phyloP scores from a whole-genome alignment of 352 stramenopile genomes.

The Globisporangium polare region DNA sequence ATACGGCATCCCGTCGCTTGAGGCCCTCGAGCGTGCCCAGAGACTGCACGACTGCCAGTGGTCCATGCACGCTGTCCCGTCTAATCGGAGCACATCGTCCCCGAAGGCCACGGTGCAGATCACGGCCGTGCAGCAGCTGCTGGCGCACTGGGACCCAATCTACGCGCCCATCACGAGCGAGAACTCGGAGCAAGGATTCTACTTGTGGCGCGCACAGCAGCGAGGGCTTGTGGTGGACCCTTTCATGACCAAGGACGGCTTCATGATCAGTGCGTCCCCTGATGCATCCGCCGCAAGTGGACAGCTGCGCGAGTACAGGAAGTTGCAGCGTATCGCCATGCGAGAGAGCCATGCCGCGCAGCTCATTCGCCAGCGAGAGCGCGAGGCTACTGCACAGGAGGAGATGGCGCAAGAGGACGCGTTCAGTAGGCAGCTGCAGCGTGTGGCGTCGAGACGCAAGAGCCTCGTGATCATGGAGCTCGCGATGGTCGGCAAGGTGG shows the following conservation, averaged over 20 bases:
- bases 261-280: constrained; percentile 43
- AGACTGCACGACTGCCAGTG: constrained; percentile 63
- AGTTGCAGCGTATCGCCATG: constrained; percentile 37
- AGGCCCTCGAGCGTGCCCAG: constrained; percentile 64
- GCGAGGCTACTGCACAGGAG: constrained; percentile 15
- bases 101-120: constrained; percentile 48
- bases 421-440: constrained; percentile 8
- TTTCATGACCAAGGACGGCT: constrained; percentile 44
- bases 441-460: background rate
- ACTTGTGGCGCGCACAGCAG: constrained; percentile 42
- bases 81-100: constrained; percentile 40
- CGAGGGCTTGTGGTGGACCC: constrained; percentile 43
- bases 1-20: constrained; percentile 51
- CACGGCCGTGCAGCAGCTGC: constrained; percentile 32
- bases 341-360: constrained; percentile 35
- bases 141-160: constrained; percentile 58
- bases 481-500: constrained; percentile 12
- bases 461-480: constrained; percentile 13
- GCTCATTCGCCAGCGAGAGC: constrained; percentile 26
- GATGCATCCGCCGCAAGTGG: constrained; percentile 19
- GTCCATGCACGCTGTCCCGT: constrained; percentile 23
- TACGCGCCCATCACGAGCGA: constrained; percentile 55
- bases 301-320: constrained; percentile 29
- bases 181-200: constrained; percentile 34
- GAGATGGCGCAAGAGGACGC: constrained; percentile 29